Evolutionary conservation across 768 basidiomycete genomes (phyloP), one percentile per base, ranked within the genome.

Genomic region (Xerocomellus amylosporus): DNA sequence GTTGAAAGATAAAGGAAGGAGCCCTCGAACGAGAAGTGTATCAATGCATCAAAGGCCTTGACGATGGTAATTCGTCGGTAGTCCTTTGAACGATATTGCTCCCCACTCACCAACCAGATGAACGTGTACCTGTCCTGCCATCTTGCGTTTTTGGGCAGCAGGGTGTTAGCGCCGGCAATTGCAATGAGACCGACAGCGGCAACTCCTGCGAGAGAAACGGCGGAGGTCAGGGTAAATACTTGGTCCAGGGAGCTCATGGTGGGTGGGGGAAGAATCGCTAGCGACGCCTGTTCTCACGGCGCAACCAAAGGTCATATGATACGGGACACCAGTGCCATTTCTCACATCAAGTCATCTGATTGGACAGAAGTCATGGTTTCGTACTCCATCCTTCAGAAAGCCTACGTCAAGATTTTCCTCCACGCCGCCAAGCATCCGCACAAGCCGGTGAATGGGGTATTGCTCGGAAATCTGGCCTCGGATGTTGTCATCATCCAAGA

Each of bases 401-500:
- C 88, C 17, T 92, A 90, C 59, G 72, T 84, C 63, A 89, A 91
- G 61, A 71, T 89, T 14, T 81, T 86, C 68, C 80, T 91, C 22
- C 91, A 93, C 69, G 84, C 87, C 8, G 86, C 88, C 40, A 90
- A 89, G 65, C 82, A 90, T 64, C 89, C 91, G 1, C 85, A 89
- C 56, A 77, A 74, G 47, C 77, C 79, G n/a, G 85, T 89, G 24
- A 87, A 88, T 50, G 91, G 91, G 4, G 82, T 92, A 8, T 74
- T 93, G n/a, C 71, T 93, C 2, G 89, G 89, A 34, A 79, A 74
- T 31, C 67, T 73, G 43, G 49, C 57, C 15, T 63, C 71, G 2
- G 65, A 69, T 20, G 62, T 64, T 2, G 79, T 88, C 40, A 67
- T 68, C 50, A 78, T 88, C 46, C 72, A 75, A 46, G 89, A 93